These are phyloP conservation scores for Gigaspora rosea DNA, from an alignment of 192 early-diverging fungal species.

Conservation along the genomic window DNA sequence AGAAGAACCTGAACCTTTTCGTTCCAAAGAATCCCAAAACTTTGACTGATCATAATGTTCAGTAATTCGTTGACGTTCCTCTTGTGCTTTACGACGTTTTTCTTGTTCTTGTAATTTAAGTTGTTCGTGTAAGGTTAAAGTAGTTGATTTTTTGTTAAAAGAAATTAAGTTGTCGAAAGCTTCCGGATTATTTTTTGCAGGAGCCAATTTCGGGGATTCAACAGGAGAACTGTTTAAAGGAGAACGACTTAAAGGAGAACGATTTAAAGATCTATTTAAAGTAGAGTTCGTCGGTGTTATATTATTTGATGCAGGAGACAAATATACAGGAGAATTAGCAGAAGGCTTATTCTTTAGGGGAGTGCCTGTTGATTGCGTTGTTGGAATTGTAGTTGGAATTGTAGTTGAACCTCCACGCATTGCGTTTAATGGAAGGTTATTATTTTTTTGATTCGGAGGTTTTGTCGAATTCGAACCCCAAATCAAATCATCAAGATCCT, in stretches of 20 bases:
- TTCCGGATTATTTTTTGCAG: neutral
- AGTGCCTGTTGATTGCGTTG: no score
- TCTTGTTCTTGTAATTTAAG: constrained; percentile 19
- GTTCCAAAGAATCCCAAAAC: constrained; percentile 22
- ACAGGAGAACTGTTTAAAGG: no score
- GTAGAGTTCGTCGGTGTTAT: no score
- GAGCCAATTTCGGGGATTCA: neutral
- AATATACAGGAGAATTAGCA: no score
- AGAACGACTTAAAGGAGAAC: no score
- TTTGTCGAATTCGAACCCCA: neutral
- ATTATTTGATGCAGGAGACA: no score
- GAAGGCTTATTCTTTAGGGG: no score
- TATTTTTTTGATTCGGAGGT: neutral
- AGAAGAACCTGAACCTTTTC: neutral
- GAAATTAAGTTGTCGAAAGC: neutral
- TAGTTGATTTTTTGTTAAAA: constrained; percentile 15
- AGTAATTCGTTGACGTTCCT: neutral
- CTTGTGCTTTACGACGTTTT: constrained; percentile 8
- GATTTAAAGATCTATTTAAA: no score
- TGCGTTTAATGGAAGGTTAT: neutral
- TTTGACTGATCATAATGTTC: constrained; percentile 14
- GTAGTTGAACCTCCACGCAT: neutral
- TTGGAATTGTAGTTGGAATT: no score
- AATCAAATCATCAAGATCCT: constrained; percentile 17
- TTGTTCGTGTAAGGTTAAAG: neutral